Evolutionary conservation across 2,329 filamentous ascomycete species (phyloP), one percentile per base, ranked within the genome.

Genomic region (Verticillium zaregamsianum): DNA sequence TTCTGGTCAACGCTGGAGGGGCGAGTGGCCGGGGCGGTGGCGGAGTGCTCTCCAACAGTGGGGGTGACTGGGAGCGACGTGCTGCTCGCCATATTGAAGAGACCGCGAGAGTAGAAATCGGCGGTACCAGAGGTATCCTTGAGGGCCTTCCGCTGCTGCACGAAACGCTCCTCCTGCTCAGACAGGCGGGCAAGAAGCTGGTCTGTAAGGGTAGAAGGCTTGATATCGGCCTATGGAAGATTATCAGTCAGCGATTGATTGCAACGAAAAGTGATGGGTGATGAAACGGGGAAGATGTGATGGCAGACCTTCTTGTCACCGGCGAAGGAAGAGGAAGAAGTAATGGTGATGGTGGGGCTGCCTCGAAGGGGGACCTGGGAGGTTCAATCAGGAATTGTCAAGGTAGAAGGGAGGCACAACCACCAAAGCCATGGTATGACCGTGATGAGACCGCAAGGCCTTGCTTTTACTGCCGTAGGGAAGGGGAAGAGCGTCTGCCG

Each of bases 141-240:
- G 54, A 85, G 71, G 59, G 80, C 79, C 62, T 85, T 79, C 64
- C 82, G 84, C 70, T 90, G 86, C 72, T 86, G 82, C 58, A 79
- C 80, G 58, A 89, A 74, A n/a, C 81, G 72, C 54, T 79, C 78
- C 69, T 89, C 86, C 69, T 92, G 89, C 72, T 93, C 88, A n/a
- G 86, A 86, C 57, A 94, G 81, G 71, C 88, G 90, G 61, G 89
- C 86, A 66, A 93, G 79, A 59, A 93, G 84, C 63, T 88, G 88
- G 68, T 95, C 91, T 80, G 93, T 86, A 9, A 61, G 55, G 57
- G n/a, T 32, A 5, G n/a, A 11, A 7, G 28, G 31, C 40, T 32
- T 54, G 31, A 14, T 45, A n/a, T 33, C 23, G 45, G 28, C 32
- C 40, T 55, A 6, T 32, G 7, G 54, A 20, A 12, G 20, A 12